Base-by-base conservation (phyloP, 768 basidiomycete species). In the Mycena leptocephala region DNA sequence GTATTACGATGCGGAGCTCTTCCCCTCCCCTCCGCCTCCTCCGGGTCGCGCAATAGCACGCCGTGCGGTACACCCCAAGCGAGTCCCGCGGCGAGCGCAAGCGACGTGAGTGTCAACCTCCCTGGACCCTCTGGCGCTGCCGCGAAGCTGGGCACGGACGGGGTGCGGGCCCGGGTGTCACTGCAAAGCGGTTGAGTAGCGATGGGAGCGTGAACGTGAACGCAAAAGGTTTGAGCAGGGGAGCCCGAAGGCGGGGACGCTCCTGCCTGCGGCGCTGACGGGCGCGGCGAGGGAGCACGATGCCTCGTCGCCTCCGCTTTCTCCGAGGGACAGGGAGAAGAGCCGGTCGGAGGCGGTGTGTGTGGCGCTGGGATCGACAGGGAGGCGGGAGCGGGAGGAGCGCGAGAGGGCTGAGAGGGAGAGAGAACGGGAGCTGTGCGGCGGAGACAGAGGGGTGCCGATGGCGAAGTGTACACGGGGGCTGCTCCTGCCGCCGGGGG, bases 261-360 rank as follows among this genome's bases (percentile, higher is more conserved):
- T 75, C 74, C 53, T 75, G 65, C 61, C 55, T 43, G 73, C 58
- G 56, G 69, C 73, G 48, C 22, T 72, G 56, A 58, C 56, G 37
- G 55, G 28, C 22, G 48, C 65, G 48, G 63, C 46, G 7, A 43
- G 32, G 72, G 65, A 53, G 43, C n/a, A 30, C 61, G 70, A 46
- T 13, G 53, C 55, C 13, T 32, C 41, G 63, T 28, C 24, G 35
- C 41, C 63, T 18, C 63, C 41, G 41, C 22, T 26, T 5, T n/a
- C 63, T 28, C 32, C 35, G 71, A 72, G 43, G 28, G 39, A 14
- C 7, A n/a, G 51, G 43, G 64, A 67, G 64, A 46, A 61, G 22
- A 78, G 70, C 37, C 77, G 74, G 14, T 78, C 77, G 43, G 74
- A 75, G 71, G 70, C 74, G 62, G 77, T 75, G 33, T 78, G 77